Evolutionary conservation across 2,329 filamentous ascomycete genomes (phyloP).

Genomic region (Amesomyces nigricolor): DNA sequence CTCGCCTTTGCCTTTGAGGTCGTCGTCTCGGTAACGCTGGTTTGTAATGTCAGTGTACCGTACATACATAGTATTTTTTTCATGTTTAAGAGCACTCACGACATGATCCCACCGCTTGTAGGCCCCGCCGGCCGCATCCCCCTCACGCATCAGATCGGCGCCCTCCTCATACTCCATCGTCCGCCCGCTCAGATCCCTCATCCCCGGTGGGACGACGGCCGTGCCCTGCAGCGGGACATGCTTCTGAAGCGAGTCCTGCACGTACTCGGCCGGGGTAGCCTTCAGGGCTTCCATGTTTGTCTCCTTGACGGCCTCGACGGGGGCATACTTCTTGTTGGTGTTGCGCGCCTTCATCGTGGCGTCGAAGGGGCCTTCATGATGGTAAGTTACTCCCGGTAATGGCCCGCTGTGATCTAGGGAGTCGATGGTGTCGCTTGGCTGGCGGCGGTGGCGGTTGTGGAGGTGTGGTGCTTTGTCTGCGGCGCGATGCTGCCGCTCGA

Average conservation of each 20-base stretch:
- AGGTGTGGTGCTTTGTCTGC: conserved; percentile 64
- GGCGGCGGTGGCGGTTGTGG: conserved; percentile 57
- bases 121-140: conserved; percentile 60
- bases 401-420: conserved; percentile 56
- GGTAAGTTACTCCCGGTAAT: conserved; percentile 60
- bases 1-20: conserved; percentile 79
- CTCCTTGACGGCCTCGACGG: conserved; percentile 67
- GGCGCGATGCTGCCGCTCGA: conserved; percentile 56
- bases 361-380: conserved; percentile 89
- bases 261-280: conserved; percentile 74
- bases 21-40: conserved; percentile 65
- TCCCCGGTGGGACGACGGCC: conserved; percentile 68
- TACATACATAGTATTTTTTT: too few species aligned
- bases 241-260: conserved; percentile 64
- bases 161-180: conserved; percentile 77
- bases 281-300: conserved; percentile 71
- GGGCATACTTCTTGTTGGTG: conserved; percentile 54
- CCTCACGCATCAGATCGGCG: conserved; percentile 76
- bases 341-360: conserved; percentile 73
- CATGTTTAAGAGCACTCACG: conserved; percentile 44
- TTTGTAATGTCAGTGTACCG: conserved; percentile 10
- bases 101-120: conserved; percentile 71
- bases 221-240: conserved; percentile 79
- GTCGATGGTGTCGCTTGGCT: conserved; percentile 75
- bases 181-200: conserved; percentile 61